A percentile compares a stretch with the other conserved stretches of the same genome.
Conservation (phyloP, 352 stramenopile genomes). For the Phytopythium helicoides region DNA sequence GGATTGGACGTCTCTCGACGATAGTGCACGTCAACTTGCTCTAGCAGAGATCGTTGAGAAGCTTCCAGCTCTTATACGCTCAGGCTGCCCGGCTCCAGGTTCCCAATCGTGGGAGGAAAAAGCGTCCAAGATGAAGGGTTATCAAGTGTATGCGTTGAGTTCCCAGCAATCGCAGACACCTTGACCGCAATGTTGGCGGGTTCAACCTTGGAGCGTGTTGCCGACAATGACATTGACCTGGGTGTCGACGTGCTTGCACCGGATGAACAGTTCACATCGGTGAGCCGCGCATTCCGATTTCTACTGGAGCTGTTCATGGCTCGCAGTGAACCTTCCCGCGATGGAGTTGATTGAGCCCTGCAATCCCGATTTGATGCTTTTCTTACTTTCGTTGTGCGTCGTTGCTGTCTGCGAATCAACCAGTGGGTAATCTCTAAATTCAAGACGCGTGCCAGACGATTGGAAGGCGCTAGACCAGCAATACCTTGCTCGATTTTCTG, state of each 20-base stretch:
- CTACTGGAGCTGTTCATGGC: conserved; percentile 33
- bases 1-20: conserved; percentile 77
- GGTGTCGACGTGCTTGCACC: conserved; percentile 22
- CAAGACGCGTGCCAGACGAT: conserved; percentile 33
- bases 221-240: conserved; percentile 50
- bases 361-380: conserved; percentile 54
- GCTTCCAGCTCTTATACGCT: conserved; percentile 39
- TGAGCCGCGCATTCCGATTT: conserved; percentile 21
- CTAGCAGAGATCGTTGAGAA: conserved; percentile 48
- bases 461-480: conserved; percentile 52
- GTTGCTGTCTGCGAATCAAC: conserved; percentile 44
- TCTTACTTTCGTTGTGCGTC: conserved; percentile 51
- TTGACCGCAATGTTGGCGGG: conserved; percentile 22
- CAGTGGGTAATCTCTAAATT: conserved; percentile 43
- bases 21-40: conserved; percentile 47
- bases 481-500: conserved; percentile 37
- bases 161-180: conserved; percentile 29
- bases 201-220: conserved; percentile 23
- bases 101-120: conserved; percentile 14
- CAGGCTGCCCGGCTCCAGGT: conserved; percentile 41
- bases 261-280: conserved; percentile 11
- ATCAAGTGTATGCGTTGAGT: conserved; percentile 25
- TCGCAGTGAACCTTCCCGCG: no score
- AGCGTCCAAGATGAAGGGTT: conserved; percentile 12
- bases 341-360: no score